Base-by-base conservation (phyloP, 2,329 filamentous ascomycete genomes). In the Epichloe aotearoae region DNA sequence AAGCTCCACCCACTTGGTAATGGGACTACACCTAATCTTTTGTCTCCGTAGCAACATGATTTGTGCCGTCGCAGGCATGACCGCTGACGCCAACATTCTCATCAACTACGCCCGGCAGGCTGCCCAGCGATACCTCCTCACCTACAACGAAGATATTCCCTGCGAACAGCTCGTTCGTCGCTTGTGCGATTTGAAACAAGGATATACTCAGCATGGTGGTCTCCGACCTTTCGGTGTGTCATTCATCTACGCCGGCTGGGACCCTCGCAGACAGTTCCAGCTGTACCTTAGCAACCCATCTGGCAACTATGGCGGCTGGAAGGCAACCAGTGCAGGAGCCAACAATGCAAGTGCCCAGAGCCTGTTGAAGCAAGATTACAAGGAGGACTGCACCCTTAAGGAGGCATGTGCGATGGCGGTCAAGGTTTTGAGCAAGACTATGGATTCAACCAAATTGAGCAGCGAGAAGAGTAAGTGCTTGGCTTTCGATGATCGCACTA, bases 41-140 rank as follows among this genome's bases (percentile, higher is more conserved):
- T 26, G 30, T 7, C 40, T 12, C 37, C 19, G 5, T 58, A 97
- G 91, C 75, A 98, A 98, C 77, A 98, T 98, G 94, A 97, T 98
- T 72, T 96, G 90, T 71, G 93, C 93, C 55, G 93, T 98, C 54
- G 93, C 93, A 62, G 93, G 93, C 66, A 97, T 98, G 91, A 98
- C 90, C 44, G 93, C 93, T 64, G 93, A 98, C 67, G 93, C 93
- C 69, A 98, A 98, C 76, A 98, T 98, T 70, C 88, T 98, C 68
- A 98, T 98, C 82, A 98, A 98, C 78, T 96, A 94, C 72, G 94
- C 93, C 67, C 89, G 93, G 62, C 88, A 95, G 80, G 86, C 88
- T 63, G 93, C 93, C 62, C 93, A 98, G 74, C 83, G 86, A 66
- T 97, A 98, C 73, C 91, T 98, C 68, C 82, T 95, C 59, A 98